Evolutionary conservation across 2,329 filamentous ascomycete genomes (phyloP).

Genomic region (Byssochlamys sp.): DNA sequence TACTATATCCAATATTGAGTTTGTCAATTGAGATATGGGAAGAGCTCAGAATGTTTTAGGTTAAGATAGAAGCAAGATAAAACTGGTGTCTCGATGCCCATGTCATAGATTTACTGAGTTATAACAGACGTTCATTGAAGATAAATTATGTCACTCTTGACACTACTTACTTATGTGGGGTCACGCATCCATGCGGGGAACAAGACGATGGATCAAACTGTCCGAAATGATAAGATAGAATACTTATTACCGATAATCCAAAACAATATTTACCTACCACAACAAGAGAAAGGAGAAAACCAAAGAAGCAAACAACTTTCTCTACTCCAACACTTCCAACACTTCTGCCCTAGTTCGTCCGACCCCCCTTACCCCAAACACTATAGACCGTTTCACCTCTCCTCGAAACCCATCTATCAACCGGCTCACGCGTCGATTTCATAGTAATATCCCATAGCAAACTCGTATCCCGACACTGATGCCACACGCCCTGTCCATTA

Average conservation of each 20-base stretch:
- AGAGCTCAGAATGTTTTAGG: background rate
- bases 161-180: background rate
- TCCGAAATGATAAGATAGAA: too few species aligned
- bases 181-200: background rate
- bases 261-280: too few species aligned
- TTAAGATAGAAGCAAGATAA: background rate
- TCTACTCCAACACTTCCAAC: background rate
- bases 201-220: background rate
- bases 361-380: constrained; percentile 1
- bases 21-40: background rate
- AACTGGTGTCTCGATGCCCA: background rate
- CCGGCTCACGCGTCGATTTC: background rate
- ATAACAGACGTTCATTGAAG: too few species aligned
- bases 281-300: too few species aligned
- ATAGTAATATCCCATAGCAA: background rate
- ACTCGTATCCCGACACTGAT: constrained; percentile 5
- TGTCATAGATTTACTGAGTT: too few species aligned
- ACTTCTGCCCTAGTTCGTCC: background rate
- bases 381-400: constrained; percentile 4
- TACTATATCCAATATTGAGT: background rate
- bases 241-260: too few species aligned
- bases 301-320: background rate
- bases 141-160: too few species aligned
- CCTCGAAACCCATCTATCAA: constrained; percentile 2
- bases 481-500: constrained; percentile 4